These are phyloP conservation scores for Zalaria sp. DNA, from an alignment of 2,329 filamentous ascomycete species.

Conservation along the genomic window DNA sequence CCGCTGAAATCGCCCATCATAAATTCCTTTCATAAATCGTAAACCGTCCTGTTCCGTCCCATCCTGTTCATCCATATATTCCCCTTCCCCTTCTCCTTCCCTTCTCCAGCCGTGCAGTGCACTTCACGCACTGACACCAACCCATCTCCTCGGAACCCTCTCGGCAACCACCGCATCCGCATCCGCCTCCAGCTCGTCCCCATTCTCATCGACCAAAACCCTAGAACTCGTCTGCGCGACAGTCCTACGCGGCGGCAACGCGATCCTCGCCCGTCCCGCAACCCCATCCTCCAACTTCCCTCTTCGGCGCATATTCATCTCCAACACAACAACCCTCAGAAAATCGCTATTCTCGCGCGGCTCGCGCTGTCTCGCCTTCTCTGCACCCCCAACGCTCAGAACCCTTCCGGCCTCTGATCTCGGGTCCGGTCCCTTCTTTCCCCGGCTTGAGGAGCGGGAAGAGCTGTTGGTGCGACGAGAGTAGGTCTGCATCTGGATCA, in stretches of 20 bases:
- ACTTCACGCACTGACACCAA: constrained; percentile 13
- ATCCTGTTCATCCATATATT: background rate
- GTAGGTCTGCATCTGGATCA: constrained; percentile 52
- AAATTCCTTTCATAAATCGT: too few relatives aligned
- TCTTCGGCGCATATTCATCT: constrained; percentile 53
- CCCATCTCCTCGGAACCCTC: constrained; percentile 16
- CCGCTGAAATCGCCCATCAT: too few relatives aligned
- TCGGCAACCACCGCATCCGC: too few relatives aligned
- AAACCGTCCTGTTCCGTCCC: too few relatives aligned
- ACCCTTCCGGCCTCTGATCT: constrained; percentile 29
- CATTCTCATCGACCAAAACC: too few relatives aligned
- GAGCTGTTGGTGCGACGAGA: constrained; percentile 16
- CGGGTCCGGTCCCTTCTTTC: constrained; percentile 22
- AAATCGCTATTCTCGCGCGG: constrained; percentile 51
- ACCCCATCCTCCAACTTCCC: constrained; percentile 45
- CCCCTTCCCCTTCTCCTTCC: too few relatives aligned
- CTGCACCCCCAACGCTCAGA: constrained; percentile 14
- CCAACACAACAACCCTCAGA: constrained; percentile 47
- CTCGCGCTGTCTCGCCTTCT: constrained; percentile 41
- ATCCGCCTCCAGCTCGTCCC: constrained; percentile 8
- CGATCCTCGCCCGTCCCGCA: constrained; percentile 42
- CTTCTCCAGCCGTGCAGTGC: background rate
- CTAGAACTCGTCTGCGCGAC: too few relatives aligned
- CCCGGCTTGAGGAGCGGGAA: background rate
- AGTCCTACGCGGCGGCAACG: constrained; percentile 42